phyloP scores from a whole-genome alignment of 202 grass and related monocot genomes.

The Thinopyrum obtusiflorum region DNA sequence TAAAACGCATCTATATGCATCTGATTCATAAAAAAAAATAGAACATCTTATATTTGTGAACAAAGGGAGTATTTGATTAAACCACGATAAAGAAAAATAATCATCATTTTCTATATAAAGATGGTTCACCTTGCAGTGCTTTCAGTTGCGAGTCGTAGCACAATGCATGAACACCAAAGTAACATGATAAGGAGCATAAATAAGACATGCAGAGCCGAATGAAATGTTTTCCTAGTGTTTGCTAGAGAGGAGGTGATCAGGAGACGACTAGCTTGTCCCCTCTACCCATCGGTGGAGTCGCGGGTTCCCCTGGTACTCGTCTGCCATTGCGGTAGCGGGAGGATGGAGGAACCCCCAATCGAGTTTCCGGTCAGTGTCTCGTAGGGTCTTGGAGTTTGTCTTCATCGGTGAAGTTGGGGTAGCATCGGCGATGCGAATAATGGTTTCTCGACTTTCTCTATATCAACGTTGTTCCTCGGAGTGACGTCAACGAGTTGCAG shows the following conservation, averaged over 20 bases:
- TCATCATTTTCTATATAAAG: neutral
- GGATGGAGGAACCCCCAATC: neutral
- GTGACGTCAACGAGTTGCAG: neutral
- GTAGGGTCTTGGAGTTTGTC: neutral
- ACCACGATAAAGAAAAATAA: neutral
- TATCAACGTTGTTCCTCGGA: neutral
- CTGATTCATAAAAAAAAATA: too few species aligned
- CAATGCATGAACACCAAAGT: neutral
- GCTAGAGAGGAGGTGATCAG: too few species aligned
- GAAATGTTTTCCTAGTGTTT: neutral
- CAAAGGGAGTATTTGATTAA: neutral
- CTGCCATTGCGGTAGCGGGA: neutral
- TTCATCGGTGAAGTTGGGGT: neutral
- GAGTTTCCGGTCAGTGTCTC: neutral
- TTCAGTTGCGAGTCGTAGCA: neutral
- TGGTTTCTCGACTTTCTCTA: neutral
- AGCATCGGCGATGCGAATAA: neutral
- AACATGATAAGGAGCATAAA: neutral
- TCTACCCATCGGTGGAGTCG: too few species aligned
- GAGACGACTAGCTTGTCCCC: too few species aligned
- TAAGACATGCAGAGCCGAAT: neutral
- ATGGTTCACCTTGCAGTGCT: neutral
- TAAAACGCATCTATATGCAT: too few species aligned
- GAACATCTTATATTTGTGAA: too few species aligned
- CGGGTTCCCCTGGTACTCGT: neutral